Conservation (phyloP, 1,139 yeast genomes). For the Geotrichum cucujoidarum region DNA sequence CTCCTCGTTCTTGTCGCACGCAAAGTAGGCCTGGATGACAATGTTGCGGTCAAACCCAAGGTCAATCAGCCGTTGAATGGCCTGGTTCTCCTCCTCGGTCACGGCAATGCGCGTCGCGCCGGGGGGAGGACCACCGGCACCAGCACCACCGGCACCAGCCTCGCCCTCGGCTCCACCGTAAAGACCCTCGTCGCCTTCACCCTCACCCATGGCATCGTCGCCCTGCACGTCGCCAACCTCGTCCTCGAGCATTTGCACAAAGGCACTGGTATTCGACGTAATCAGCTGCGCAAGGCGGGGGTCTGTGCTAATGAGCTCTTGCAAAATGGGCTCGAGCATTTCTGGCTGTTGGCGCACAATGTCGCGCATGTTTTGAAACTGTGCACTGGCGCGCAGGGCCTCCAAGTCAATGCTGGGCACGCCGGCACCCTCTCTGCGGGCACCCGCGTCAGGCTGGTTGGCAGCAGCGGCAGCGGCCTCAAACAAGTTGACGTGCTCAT, state of each 20-base stretch:
- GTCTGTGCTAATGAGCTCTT: constrained; percentile 74
- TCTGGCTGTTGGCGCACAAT: constrained; percentile 85
- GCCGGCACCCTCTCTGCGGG: constrained; percentile 29
- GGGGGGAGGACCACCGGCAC: constrained; percentile 38
- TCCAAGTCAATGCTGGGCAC: constrained; percentile 27
- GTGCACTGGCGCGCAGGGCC: constrained; percentile 42
- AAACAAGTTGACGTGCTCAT: constrained; percentile 54
- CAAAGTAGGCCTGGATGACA: constrained; percentile 92
- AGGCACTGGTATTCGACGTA: constrained; percentile 81
- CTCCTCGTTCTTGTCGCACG: constrained; percentile 97
- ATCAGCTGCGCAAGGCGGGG: constrained; percentile 79
- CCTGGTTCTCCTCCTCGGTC: constrained; percentile 80
- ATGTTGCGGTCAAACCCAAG: constrained; percentile 85
- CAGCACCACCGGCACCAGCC: constrained; percentile 41
- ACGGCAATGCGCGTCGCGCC: constrained; percentile 50
- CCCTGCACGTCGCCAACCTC: constrained; percentile 36
- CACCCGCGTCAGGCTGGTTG: constrained; percentile 30
- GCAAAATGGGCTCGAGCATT: constrained; percentile 76
- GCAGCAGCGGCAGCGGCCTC: constrained; percentile 72
- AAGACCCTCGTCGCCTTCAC: constrained; percentile 37
- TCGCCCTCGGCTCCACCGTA: constrained; percentile 40
- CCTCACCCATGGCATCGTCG: constrained; percentile 26
- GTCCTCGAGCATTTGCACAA: constrained; percentile 60
- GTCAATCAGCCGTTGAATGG: constrained; percentile 82
- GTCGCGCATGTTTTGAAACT: constrained; percentile 60